phyloP scores from a whole-genome alignment of 441 rosid genomes.

The Syzygium syzygioides region DNA sequence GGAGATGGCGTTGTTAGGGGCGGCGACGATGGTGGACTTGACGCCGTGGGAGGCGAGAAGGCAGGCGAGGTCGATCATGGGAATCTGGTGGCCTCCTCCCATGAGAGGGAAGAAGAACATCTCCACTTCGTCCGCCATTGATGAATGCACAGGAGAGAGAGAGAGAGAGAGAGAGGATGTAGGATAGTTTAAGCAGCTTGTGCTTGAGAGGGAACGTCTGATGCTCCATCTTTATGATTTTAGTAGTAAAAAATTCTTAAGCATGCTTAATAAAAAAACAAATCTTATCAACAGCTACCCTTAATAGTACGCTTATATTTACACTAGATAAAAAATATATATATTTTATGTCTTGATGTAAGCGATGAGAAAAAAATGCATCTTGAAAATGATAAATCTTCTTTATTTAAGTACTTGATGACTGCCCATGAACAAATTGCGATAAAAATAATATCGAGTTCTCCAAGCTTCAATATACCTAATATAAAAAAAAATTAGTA shows the following conservation, averaged over 20 bases:
- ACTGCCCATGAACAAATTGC: too few species aligned
- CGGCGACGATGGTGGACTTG: conserved; percentile 23
- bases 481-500: too few species aligned
- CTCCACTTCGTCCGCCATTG: conserved; percentile 13
- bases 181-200: neutral
- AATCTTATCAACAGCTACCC: too few species aligned
- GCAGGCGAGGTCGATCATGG: conserved; percentile 39
- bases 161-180: neutral
- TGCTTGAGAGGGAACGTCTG: neutral
- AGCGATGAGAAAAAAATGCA: too few species aligned
- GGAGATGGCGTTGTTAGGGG: neutral
- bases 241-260: neutral
- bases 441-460: too few species aligned
- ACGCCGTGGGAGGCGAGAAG: conserved; percentile 13
- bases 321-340: too few species aligned
- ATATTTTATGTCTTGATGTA: too few species aligned
- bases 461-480: too few species aligned
- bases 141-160: neutral
- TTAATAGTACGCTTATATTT: too few species aligned
- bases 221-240: neutral
- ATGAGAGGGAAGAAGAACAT: conserved; percentile 41
- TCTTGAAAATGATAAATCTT: too few species aligned
- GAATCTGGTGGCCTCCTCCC: conserved; percentile 59
- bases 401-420: too few species aligned
- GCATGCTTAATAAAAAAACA: too few species aligned